Evolutionary conservation across 2,329 filamentous ascomycete genomes (phyloP), one percentile per base, ranked within the genome.

Genomic region (Trichoderma sp.): DNA sequence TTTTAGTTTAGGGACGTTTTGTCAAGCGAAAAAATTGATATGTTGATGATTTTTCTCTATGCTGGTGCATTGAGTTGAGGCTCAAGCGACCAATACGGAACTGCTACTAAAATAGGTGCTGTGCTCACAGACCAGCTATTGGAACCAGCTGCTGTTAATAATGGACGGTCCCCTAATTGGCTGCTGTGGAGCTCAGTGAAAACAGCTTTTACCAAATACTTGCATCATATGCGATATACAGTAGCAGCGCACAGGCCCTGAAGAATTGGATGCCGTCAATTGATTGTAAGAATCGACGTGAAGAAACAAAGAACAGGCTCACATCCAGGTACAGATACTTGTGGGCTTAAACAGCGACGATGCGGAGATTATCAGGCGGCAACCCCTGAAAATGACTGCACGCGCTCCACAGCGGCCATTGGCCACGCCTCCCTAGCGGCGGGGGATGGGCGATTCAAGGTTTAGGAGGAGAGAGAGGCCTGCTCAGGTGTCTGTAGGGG

Each of bases 311-410:
- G 43, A n/a, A 21, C 6, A 47, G 40, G 43, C 5, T 7, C 7
- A 10, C 1, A 7, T 3, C 19, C 6, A 47, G 37, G 43, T 47
- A 47, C n/a, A 47, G 43, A 11, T 47, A 47, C 43, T 5, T 47
- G 8, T 13, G 24, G 47, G n/a, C 37, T 29, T 40, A 64, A 64
- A 64, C 61, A 64, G 61, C 61, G 61, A 64, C 14, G 49, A 43
- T 29, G 61, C 61, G 61, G 61, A 64, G 61, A 64, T 64, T 64
- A 64, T 64, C 61, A 64, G 33, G 61, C 61, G 49, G 61, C 35
- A 55, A 55, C 61, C 61, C 61, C 61, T 64, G 61, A 43, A 64
- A 64, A 64, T 53, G 49, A 53, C 21, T 53, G 61, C 61, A 55
- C 19, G 49, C 49, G 47, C 33, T 55, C 31, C 61, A 55, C 61